Evolutionary conservation across 2,329 filamentous ascomycete genomes (phyloP), one percentile per base, ranked within the genome.

Genomic region (Diaporthe citri): DNA sequence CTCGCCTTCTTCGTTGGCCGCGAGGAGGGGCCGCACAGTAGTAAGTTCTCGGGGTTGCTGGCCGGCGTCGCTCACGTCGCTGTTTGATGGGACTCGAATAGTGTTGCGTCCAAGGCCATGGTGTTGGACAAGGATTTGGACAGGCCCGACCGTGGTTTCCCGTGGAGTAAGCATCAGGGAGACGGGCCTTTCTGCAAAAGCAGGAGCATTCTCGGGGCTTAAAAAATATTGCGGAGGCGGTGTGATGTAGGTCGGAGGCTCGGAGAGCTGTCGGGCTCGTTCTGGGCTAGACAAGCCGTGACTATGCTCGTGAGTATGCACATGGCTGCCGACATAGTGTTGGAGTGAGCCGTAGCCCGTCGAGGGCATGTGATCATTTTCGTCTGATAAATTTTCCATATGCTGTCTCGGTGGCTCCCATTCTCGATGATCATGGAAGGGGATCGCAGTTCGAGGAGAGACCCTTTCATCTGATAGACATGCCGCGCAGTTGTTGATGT

Each of bases 361-460:
- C 31, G 15, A 20, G 34, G 13, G 25, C 25, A 57, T 13, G 13
- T 66, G 22, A 6, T 66, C 51, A 31, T 17, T 28, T 8, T 59
- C 36, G 39, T 70, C 25, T 36, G 51, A 36, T 5, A 73, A 20
- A 17, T 57, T 41, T 48, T 55, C 51, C 28, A 60, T 17, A 34
- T 39, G 56, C 31, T 66, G 57, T n/a, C 25, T 28, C 41, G 48
- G 25, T 22, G 51, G 28, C 3, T 20, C 22, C 51, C 31, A 41
- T 12, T 25, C 2, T n/a, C 41, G 72, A 56, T 52, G 46, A 31
- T 52, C 31, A 41, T 36, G 15, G 13, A 46, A 39, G 2, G 62
- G 60, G n/a, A 46, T 36, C 6, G 55, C 31, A 64, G 71, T 75
- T 6, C 75, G 75, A 57, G 75, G 75, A 12, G 72, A 74, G 5